These are phyloP conservation scores for Prunus dulcis DNA, from an alignment of 306 rosid genomes.

Conservation along the genomic window DNA sequence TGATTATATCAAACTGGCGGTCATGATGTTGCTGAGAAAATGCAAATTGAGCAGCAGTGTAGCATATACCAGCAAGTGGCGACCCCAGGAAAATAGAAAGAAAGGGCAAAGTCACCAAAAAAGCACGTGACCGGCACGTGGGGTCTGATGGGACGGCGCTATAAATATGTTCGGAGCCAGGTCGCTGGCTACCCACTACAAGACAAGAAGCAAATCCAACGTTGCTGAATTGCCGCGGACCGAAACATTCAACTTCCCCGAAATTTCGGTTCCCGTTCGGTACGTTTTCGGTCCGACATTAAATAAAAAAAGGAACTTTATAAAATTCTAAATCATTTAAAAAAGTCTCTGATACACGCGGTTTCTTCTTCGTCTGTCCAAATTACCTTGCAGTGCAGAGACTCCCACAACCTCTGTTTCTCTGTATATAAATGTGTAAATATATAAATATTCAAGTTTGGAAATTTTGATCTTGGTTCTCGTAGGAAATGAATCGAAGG, in stretches of 20 bases:
- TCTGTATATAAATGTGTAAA: background rate
- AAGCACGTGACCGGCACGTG: constrained; percentile 32
- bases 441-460: background rate
- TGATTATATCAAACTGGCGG: background rate
- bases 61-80: background rate
- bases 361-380: constrained; percentile 28
- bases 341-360: constrained; percentile 39
- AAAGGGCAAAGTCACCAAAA: background rate
- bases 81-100: background rate
- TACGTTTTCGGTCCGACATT: background rate
- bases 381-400: background rate
- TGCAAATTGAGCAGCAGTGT: background rate
- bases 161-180: constrained; percentile 14
- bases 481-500: constrained; percentile 32
- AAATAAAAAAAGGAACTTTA: background rate
- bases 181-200: background rate
- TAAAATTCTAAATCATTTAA: background rate
- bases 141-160: constrained; percentile 27
- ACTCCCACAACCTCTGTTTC: constrained; percentile 2
- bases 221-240: constrained; percentile 14
- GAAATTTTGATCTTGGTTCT: background rate
- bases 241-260: constrained; percentile 10
- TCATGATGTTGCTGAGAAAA: background rate
- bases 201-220: constrained; percentile 14
- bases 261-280: background rate